Evolutionary conservation across 306 rosid genomes (phyloP), one percentile per base, ranked within the genome.

Genomic region (Rosa chinensis): DNA sequence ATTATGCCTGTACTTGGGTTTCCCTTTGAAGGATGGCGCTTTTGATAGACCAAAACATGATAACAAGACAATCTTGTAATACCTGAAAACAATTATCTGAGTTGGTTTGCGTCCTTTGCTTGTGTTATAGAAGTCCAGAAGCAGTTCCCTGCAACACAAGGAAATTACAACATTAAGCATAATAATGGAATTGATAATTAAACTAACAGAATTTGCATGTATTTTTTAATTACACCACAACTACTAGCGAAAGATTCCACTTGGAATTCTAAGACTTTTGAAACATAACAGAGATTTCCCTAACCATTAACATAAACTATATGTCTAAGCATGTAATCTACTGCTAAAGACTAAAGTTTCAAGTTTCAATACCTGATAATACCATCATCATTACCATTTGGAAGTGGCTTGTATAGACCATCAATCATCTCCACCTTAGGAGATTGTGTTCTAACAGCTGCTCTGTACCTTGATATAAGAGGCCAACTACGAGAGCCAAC

Each of bases 1-100:
- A 16, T 67, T 18, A 20, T 9, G 47, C n/a, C 5, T 8, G 9
- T 14, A 32, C 32, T 17, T 16, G 11, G 71, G 48, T 39, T 66
- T 66, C 69, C 28, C 6, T 39, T 66, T 40, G 32, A 68, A 42
- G 23, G 5, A 66, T 18, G 71, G 13, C 7, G 3, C 8, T 13
- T 35, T 52, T 32, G 47, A 72, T 1, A 5, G 25, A 18, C 76
- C 76, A 72, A 52, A 10, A 55, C 66, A 18, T 25, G 37, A 6
- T 39, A 8, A 39, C n/a, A 39, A 11, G 6, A 78, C 66, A 62
- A 67, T 69, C 75, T 77, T 75, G 44, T 79, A 71, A 70, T 75
- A 94, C 99, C 97, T 95, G 97, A 95, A 95, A 66, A 92, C 74
- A 82, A 95, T 87, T 71, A 92, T 87, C 89, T 95, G 99, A 73